Conservation (phyloP, 805 yeast species). For the Ogataea wickerhamii region DNA sequence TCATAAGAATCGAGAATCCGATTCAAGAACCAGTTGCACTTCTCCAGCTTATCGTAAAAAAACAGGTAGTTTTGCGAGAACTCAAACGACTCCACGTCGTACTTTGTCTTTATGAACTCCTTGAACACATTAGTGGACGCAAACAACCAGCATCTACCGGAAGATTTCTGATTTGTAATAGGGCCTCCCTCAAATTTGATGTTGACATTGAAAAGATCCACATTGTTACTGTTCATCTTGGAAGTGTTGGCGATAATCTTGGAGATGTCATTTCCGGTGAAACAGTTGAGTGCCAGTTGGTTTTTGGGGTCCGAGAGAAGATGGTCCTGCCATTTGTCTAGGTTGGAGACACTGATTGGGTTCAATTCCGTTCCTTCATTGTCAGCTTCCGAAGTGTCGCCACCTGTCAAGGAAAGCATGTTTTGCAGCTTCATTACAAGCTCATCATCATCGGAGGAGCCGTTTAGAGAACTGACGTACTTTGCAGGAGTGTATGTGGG, state of each 20-base stretch:
- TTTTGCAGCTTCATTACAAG: constrained; percentile 30
- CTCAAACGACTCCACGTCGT: constrained; percentile 66
- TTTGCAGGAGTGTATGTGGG: constrained; percentile 20
- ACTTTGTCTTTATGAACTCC: constrained; percentile 56
- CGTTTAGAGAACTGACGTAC: constrained; percentile 2
- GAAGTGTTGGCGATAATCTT: constrained; percentile 39
- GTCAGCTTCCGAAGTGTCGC: constrained; percentile 6
- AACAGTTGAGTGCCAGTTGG: constrained; percentile 49
- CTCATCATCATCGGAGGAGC: constrained; percentile 27
- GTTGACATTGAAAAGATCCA: constrained; percentile 41
- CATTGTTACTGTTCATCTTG: constrained; percentile 26
- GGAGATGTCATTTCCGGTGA: constrained; percentile 45
- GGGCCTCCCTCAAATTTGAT: constrained; percentile 57
- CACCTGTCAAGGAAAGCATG: constrained; percentile 13
- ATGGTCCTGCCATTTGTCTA: constrained; percentile 44
- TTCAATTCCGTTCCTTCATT: constrained; percentile 9
- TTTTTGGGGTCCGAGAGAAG: constrained; percentile 47
- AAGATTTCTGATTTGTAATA: constrained; percentile 67
- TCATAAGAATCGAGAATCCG: constrained; percentile 66
- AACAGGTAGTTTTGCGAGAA: constrained; percentile 76
- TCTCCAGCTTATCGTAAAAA: constrained; percentile 85
- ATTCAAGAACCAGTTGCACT: constrained; percentile 76
- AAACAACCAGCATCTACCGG: constrained; percentile 90
- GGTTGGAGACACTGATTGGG: constrained; percentile 34
- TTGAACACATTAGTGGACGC: constrained; percentile 79